These are phyloP conservation scores for Podosphaera aphanis DNA, from an alignment of 2,329 filamentous ascomycete genomes.

Conservation along the genomic window DNA sequence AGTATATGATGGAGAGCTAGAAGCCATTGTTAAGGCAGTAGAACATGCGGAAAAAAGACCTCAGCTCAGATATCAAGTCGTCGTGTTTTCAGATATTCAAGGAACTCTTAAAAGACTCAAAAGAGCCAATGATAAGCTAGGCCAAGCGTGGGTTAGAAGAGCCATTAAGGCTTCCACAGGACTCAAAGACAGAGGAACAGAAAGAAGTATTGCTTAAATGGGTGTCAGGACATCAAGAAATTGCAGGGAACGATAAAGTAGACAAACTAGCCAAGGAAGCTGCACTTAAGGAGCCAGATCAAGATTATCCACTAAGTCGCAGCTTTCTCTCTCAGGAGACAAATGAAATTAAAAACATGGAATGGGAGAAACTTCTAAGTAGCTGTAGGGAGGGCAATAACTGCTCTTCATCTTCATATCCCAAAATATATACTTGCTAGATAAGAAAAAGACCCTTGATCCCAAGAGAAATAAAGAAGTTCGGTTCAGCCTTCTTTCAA, in stretches of 20 bases:
- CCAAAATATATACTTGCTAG: constrained; percentile 32
- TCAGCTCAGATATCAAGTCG: neutral
- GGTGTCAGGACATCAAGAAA: neutral
- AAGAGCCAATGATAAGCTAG: neutral
- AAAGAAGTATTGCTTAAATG: neutral
- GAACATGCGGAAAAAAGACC: neutral
- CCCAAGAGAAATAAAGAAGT: neutral
- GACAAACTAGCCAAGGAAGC: neutral
- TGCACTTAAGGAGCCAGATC: neutral
- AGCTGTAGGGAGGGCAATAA: no score
- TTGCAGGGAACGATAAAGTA: neutral
- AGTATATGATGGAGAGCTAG: neutral
- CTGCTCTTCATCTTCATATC: constrained; percentile 24
- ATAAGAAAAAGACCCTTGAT: neutral
- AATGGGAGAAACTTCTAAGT: neutral
- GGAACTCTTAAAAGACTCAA: neutral
- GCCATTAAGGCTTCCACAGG: neutral
- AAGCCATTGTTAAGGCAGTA: neutral
- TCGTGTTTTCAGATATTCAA: neutral
- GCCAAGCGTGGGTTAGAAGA: no score
- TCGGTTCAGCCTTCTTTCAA: neutral
- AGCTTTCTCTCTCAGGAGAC: neutral
- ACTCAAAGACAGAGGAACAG: neutral
- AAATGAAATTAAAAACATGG: neutral
- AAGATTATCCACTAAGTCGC: neutral